Percentiles rank a stretch among this genome's conserved stretches.
Conservation (phyloP, 768 basidiomycete species). For the Favolaschia claudopus region DNA sequence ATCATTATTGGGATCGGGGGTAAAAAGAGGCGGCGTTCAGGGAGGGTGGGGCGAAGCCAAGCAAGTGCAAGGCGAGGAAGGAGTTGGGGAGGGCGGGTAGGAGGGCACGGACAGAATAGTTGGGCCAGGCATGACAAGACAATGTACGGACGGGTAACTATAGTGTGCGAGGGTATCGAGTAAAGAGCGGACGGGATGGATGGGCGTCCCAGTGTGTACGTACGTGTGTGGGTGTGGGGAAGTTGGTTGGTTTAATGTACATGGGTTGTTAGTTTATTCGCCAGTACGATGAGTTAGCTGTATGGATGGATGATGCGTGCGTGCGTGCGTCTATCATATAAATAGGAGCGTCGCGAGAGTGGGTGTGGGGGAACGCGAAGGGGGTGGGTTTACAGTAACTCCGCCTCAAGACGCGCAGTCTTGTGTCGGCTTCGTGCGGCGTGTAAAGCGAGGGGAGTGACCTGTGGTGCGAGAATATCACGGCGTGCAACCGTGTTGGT, state of each 20-base stretch:
- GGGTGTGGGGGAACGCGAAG: neutral
- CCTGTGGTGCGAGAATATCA: neutral
- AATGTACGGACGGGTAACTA: neutral
- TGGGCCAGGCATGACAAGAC: neutral
- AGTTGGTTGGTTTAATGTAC: too few relatives aligned
- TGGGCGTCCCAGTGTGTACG: neutral
- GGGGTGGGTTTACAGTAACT: neutral
- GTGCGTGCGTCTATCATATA: neutral
- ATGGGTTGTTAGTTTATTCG: too few relatives aligned
- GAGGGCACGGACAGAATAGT: neutral
- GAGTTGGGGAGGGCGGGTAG: too few relatives aligned
- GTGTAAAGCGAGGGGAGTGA: constrained; percentile 2
- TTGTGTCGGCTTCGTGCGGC: constrained; percentile 13
- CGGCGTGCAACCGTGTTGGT: constrained; percentile 62
- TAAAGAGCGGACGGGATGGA: constrained; percentile 28
- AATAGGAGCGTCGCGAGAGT: neutral
- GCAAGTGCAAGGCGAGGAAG: too few relatives aligned
- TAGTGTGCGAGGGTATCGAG: constrained; percentile 12
- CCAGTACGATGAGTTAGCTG: too few relatives aligned
- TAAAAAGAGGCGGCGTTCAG: neutral
- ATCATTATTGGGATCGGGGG: neutral
- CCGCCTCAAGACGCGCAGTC: neutral
- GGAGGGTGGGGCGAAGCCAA: too few relatives aligned
- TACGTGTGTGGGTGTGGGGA: neutral
- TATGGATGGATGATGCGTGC: neutral